phyloP scores from a whole-genome alignment of 345 rosid species.

The Lepidium africanum region DNA sequence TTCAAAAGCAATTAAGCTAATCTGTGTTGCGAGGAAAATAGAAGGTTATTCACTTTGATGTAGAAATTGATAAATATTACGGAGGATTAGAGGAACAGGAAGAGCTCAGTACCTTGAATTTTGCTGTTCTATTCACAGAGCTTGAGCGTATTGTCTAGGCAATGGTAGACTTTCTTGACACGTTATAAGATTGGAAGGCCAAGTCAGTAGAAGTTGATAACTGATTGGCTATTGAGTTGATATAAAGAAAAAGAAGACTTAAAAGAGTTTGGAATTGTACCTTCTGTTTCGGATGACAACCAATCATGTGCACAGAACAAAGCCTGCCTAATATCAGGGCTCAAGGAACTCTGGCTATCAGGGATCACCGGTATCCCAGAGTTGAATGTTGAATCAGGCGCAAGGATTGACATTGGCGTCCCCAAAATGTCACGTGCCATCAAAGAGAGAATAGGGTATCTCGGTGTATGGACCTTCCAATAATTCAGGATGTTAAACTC shows the following conservation, averaged over 20 bases:
- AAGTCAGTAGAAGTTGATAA: background rate
- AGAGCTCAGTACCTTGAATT: constrained; percentile 12
- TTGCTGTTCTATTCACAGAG: constrained; percentile 13
- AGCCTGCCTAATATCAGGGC: constrained; percentile 67
- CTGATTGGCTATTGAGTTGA: background rate
- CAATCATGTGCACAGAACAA: constrained; percentile 83
- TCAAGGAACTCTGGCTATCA: constrained; percentile 45
- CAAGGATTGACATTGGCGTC: constrained; percentile 67
- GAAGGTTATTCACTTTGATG: background rate
- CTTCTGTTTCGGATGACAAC: constrained; percentile 57
- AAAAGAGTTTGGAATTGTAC: constrained; percentile 24
- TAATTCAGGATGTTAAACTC: constrained; percentile 83
- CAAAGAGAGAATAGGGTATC: constrained; percentile 88
- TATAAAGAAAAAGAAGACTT: background rate
- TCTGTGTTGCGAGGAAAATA: background rate
- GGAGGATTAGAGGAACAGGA: background rate
- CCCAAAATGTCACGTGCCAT: constrained; percentile 91
- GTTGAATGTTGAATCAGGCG: constrained; percentile 48
- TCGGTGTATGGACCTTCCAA: constrained; percentile 97
- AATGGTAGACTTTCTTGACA: constrained; percentile 35
- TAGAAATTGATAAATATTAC: background rate
- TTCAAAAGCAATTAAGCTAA: background rate
- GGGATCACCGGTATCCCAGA: constrained; percentile 54
- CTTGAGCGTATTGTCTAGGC: constrained; percentile 35
- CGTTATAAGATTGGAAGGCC: background rate